Evolutionary conservation across 441 rosid species (phyloP).

Genomic region (Corymbia calophylla): DNA sequence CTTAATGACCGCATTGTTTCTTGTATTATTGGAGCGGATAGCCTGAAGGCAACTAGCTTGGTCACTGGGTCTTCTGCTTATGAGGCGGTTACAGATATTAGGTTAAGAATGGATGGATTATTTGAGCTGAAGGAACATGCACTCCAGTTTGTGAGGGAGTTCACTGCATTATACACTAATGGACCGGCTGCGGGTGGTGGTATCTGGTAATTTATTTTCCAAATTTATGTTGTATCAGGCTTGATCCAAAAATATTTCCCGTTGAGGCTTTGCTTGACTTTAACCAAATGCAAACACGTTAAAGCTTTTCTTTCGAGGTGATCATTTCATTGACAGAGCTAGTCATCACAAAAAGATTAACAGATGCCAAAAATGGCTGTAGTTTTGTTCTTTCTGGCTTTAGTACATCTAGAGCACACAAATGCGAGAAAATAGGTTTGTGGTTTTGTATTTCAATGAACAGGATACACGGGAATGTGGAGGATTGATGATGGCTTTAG

Average conservation of each 20-base stretch:
- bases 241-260: not conserved
- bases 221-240: not conserved
- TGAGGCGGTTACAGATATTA: constrained; percentile 37
- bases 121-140: constrained; percentile 71
- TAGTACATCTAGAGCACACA: not conserved
- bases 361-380: not conserved
- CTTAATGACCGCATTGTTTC: constrained; percentile 37
- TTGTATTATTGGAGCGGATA: constrained; percentile 75
- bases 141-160: constrained; percentile 50
- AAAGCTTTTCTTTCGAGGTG: not conserved
- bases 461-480: not conserved
- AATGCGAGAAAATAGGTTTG: not conserved
- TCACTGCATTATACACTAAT: constrained; percentile 79
- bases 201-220: constrained; percentile 42
- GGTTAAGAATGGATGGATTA: constrained; percentile 85
- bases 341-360: not conserved
- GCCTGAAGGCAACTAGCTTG: constrained; percentile 50
- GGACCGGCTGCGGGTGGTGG: constrained; percentile 99
- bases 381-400: not conserved
- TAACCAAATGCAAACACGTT: not conserved
- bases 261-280: not conserved
- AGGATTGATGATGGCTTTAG: not conserved
- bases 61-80: constrained; percentile 11
- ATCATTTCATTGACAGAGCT: not conserved
- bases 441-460: not conserved